Evolutionary conservation across 805 yeast genomes (phyloP).

Genomic region (Candida tibetensis): DNA sequence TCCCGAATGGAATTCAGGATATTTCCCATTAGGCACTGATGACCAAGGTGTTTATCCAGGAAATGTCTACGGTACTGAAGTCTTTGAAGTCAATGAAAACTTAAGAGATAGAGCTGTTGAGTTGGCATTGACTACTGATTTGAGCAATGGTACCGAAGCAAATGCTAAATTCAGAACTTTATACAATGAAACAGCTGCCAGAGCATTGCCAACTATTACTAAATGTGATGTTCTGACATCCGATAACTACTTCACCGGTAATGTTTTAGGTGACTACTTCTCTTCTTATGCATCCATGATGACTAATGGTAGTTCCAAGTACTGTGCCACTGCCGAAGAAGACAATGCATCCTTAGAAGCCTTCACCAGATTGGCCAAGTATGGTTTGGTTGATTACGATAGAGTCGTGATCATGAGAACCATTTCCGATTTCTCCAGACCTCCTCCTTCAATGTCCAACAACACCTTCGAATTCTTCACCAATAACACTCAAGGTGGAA

Average conservation of each 20-base stretch:
- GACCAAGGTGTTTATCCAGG: slow-evolving; percentile 50
- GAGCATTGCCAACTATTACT: slow-evolving; percentile 42
- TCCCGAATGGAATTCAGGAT: slow-evolving; percentile 58
- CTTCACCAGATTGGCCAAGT: slow-evolving; percentile 50
- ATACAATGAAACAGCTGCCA: slow-evolving; percentile 50
- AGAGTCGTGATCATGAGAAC: slow-evolving; percentile 61
- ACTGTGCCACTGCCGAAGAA: slow-evolving; percentile 65
- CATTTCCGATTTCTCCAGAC: slow-evolving; percentile 56
- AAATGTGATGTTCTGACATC: slow-evolving; percentile 61
- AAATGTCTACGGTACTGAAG: slow-evolving; percentile 61
- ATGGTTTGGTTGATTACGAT: slow-evolving; percentile 54
- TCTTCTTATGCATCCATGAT: slow-evolving; percentile 45
- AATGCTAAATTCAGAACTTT: slow-evolving; percentile 46
- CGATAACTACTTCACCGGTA: slow-evolving; percentile 60
- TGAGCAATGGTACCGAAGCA: slow-evolving; percentile 44
- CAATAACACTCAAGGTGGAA: slow-evolving; percentile 51
- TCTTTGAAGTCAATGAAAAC: slow-evolving; percentile 57
- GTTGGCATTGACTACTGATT: slow-evolving; percentile 45
- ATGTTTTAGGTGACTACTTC: slow-evolving; percentile 49
- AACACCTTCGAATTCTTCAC: slow-evolving; percentile 51
- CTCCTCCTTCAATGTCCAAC: slow-evolving; percentile 44
- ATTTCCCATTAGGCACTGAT: slow-evolving; percentile 53
- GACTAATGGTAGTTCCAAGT: slow-evolving; percentile 58
- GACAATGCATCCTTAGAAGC: slow-evolving; percentile 66
- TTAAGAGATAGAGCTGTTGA: slow-evolving; percentile 57